Evolutionary conservation across 495 filamentous ascomycete species (phyloP).

Genomic region (Penicillium lividum): DNA sequence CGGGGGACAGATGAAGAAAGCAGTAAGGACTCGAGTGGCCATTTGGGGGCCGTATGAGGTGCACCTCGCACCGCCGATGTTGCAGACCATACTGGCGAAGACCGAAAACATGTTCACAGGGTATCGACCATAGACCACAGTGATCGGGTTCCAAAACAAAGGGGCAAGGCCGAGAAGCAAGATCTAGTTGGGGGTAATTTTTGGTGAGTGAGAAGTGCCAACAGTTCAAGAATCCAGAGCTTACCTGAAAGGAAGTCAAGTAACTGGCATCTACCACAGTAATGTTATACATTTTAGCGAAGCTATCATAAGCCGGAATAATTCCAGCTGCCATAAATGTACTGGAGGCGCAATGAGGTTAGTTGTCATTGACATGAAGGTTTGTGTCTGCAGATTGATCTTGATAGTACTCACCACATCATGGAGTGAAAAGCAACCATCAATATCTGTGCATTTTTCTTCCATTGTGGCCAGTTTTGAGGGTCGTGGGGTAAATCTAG

Average conservation of each 20-base stretch:
- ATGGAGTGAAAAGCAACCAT: constrained; percentile 32
- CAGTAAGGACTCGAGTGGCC: constrained; percentile 30
- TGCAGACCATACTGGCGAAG: constrained; percentile 35
- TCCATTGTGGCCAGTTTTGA: constrained; percentile 31
- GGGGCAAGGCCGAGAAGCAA: constrained; percentile 32
- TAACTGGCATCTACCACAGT: constrained; percentile 32
- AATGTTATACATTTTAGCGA: constrained; percentile 29
- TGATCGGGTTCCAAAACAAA: constrained; percentile 36
- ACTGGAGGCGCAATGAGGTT: background rate
- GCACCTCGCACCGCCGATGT: constrained; percentile 36
- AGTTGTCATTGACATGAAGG: background rate
- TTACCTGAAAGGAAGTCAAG: constrained; percentile 33
- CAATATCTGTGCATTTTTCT: constrained; percentile 36
- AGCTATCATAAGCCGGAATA: constrained; percentile 31
- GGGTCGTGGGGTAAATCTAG: constrained; percentile 20
- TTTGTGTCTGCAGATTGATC: background rate
- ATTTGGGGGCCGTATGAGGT: constrained; percentile 33
- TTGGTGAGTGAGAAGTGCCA: background rate
- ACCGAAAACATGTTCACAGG: constrained; percentile 33
- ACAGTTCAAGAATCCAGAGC: background rate
- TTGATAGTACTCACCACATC: background rate
- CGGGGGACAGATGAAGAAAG: constrained; percentile 35
- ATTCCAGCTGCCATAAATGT: constrained; percentile 41
- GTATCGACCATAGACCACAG: constrained; percentile 33
- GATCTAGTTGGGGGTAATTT: constrained; percentile 19